Evolutionary conservation across 2,329 filamentous ascomycete genomes (phyloP).

Genomic region (Pseudopithomyces maydicus): DNA sequence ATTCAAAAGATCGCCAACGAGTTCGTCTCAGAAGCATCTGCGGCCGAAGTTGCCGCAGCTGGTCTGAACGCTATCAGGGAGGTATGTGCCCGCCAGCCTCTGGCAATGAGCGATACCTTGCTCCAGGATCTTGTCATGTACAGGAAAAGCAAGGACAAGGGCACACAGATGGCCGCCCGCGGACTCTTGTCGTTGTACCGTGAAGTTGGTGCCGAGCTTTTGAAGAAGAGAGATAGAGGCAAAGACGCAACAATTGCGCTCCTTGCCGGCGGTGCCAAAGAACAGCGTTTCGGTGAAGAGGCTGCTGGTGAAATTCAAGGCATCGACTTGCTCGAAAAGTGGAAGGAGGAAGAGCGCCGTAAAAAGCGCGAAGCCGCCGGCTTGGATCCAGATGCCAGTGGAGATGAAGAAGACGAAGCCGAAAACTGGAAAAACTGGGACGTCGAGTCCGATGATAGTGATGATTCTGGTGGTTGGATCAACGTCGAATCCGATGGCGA

Average conservation of each 20-base stretch:
- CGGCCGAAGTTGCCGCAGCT: slow-evolving; percentile 86
- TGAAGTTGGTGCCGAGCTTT: slow-evolving; percentile 85
- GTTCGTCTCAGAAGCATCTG: slow-evolving; percentile 93
- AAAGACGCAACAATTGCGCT: slow-evolving; percentile 88
- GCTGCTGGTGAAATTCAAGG: slow-evolving; percentile 86
- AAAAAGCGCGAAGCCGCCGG: slow-evolving; percentile 73
- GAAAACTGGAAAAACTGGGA: slow-evolving; percentile 65
- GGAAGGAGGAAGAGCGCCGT: slow-evolving; percentile 88
- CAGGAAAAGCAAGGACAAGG: slow-evolving; percentile 96
- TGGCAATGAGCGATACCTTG: slow-evolving; percentile 97
- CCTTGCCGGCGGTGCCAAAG: slow-evolving; percentile 73
- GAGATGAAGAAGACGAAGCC: slow-evolving; percentile 64
- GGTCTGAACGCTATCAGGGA: slow-evolving; percentile 95
- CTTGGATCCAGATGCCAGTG: slow-evolving; percentile 64
- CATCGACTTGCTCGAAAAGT: slow-evolving; percentile 86
- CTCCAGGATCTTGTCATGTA: slow-evolving; percentile 95
- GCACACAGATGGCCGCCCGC: slow-evolving; percentile 97
- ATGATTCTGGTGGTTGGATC: slow-evolving; percentile 90
- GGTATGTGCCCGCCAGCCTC: slow-evolving; percentile 86
- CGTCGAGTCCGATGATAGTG: slow-evolving; percentile 64
- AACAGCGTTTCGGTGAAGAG: slow-evolving; percentile 83
- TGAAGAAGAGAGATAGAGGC: slow-evolving; percentile 88
- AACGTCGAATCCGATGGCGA: slow-evolving; percentile 82
- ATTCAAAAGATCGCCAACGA: slow-evolving; percentile 97
- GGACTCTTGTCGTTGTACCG: slow-evolving; percentile 88